A percentile compares a stretch with the other conserved stretches of the same genome.
Evolutionary conservation across 148 eudicot genomes (phyloP).

Genomic region (Nepenthes mirabilis): DNA sequence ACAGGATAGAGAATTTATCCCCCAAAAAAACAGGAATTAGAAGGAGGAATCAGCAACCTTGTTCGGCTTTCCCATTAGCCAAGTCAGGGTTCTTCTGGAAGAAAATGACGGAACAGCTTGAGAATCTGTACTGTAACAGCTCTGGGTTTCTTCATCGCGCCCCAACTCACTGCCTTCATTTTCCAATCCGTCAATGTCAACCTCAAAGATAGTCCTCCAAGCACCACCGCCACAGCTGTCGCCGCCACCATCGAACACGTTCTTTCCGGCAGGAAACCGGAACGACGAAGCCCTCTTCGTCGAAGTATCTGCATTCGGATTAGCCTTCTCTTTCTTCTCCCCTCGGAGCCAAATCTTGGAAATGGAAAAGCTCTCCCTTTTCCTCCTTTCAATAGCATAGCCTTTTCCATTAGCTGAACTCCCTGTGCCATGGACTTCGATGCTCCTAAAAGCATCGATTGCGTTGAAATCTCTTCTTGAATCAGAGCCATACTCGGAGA

Average conservation of each 20-base stretch:
- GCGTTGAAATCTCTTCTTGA: constrained; percentile 52
- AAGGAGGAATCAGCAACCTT: constrained; percentile 48
- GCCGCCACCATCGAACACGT: background rate
- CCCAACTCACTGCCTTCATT: constrained; percentile 20
- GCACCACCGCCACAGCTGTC: background rate
- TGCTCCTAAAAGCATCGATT: constrained; percentile 30
- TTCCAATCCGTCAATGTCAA: constrained; percentile 15
- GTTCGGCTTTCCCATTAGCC: constrained; percentile 75
- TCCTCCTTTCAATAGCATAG: constrained; percentile 17
- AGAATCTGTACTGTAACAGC: constrained; percentile 48
- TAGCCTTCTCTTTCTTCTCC: constrained; percentile 20
- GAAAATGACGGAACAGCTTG: constrained; percentile 27
- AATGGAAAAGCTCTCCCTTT: constrained; percentile 56
- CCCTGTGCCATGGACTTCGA: constrained; percentile 4
- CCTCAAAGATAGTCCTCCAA: constrained; percentile 9
- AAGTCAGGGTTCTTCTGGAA: constrained; percentile 61
- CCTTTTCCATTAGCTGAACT: background rate
- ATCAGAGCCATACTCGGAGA: constrained; percentile 72
- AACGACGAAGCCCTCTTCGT: constrained; percentile 33
- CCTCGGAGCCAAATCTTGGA: constrained; percentile 76
- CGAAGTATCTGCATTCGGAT: constrained; percentile 1
- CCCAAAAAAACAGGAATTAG: constrained; percentile 5
- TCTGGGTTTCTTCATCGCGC: constrained; percentile 48
- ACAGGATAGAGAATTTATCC: no score
- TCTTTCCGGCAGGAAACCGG: constrained; percentile 18